Base-by-base conservation (phyloP, 768 basidiomycete genomes). In the Serpula lacrymans region DNA sequence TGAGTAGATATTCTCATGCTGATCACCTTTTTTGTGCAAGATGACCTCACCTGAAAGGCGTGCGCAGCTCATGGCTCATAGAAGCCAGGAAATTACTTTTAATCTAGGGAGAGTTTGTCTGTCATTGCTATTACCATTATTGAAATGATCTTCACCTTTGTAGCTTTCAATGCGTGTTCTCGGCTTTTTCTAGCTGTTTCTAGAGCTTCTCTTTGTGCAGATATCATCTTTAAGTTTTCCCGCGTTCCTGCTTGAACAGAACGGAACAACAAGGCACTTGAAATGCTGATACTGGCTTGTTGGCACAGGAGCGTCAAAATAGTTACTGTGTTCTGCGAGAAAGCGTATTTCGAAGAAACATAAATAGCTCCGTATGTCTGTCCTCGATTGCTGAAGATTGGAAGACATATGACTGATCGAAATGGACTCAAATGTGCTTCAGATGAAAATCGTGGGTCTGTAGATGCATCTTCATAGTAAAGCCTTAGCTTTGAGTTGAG, bases 11-110 rank as follows among this genome's bases (percentile, higher is more conserved):
- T 17, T 30, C 13, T 28, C 8, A 23, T 12, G 16, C 37, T 22
- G 24, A 34, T 14, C 9, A 2, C 17, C 13, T 12, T 8, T 26
- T n/a, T n/a, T n/a, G n/a, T n/a, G n/a, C n/a, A n/a, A n/a, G n/a
- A n/a, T n/a, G n/a, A 26, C 34, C 38, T n/a, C 48, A 80, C 81
- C 80, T 84, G 59, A 88, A 86, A 1, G 85, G 85, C 0, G 85
- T 88, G 39, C 85, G 69, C 41, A 88, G 64, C 54, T 88, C 84
- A 48, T 86, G 85, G 49, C 80, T 83, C 83, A 87, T 87, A 5
- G 82, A 78, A 5, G 83, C 82, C 45, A 85, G 58, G 51, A 87
- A 86, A 50, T 84, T 85, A 54, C 82, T 84, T 62, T 87, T 87
- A 57, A 83, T 84, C 82, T 85, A 47, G 1, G 42, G 26, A 32